Percentiles rank a stretch among this genome's conserved stretches.
Conservation (phyloP, 495 filamentous ascomycete genomes). For the Neurospora sublineolata region DNA sequence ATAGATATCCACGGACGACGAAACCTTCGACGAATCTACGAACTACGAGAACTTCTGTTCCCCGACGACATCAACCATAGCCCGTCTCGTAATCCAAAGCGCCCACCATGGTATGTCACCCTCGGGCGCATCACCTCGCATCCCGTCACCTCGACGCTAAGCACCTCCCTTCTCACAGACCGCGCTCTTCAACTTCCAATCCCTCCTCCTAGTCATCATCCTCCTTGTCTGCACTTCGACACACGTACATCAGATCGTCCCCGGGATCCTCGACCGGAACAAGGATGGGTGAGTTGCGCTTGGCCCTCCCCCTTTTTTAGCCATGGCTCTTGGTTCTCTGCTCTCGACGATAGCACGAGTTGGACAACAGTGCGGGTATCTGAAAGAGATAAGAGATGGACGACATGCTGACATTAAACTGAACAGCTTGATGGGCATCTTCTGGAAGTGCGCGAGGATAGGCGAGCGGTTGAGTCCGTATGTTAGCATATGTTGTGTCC, state of each 20-base stretch:
- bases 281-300: constrained; percentile 59
- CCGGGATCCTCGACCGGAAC: constrained; percentile 84
- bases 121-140: neutral
- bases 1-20: neutral
- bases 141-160: neutral
- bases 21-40: neutral
- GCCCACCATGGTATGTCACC: neutral
- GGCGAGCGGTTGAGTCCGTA: constrained; percentile 93
- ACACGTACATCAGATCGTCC: constrained; percentile 83
- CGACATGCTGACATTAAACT: constrained; percentile 2
- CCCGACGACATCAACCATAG: neutral
- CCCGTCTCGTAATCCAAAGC: neutral
- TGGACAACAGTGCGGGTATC: neutral
- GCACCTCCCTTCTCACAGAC: constrained; percentile 42
- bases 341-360: neutral
- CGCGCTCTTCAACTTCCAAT: constrained; percentile 96
- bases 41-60: neutral
- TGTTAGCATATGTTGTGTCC: constrained; percentile 83
- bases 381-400: neutral
- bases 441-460: constrained; percentile 94
- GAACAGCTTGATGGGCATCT: constrained; percentile 67
- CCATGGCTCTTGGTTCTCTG: neutral
- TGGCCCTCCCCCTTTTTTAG: neutral
- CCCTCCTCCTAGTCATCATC: constrained; percentile 81
- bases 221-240: constrained; percentile 92